Percentiles rank a stretch among this genome's conserved stretches.
Evolutionary conservation across 305 asterid genomes (phyloP).

Genomic region (Petunia hybrid): DNA sequence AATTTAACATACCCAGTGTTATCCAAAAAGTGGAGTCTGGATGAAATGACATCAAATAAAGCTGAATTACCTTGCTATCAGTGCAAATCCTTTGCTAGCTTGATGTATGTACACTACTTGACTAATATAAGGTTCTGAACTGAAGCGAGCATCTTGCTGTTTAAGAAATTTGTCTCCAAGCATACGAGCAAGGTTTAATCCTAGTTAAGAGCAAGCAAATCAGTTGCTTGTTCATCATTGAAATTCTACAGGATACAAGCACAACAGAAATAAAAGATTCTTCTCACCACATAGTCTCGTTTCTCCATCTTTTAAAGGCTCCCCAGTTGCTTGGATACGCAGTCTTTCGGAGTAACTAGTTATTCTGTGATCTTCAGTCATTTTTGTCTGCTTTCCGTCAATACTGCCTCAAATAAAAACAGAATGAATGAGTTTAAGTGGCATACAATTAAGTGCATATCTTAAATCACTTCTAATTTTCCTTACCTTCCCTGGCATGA

Average conservation of each 20-base stretch:
- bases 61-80: conserved; percentile 78
- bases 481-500: background rate
- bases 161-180: conserved; percentile 97
- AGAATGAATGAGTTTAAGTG: conserved; percentile 16
- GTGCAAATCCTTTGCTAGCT: conserved; percentile 67
- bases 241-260: conserved; percentile 30
- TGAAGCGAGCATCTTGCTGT: conserved; percentile 90
- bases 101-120: conserved; percentile 59
- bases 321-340: conserved; percentile 79
- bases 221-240: conserved; percentile 34
- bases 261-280: conserved; percentile 22
- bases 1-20: too few species aligned
- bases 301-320: conserved; percentile 92
- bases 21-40: background rate
- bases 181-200: conserved; percentile 96
- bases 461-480: background rate
- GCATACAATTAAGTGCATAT: background rate
- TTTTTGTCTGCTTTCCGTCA: conserved; percentile 83
- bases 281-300: conserved; percentile 86
- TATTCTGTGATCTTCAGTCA: conserved; percentile 97
- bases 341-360: conserved; percentile 78
- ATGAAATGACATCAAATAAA: background rate
- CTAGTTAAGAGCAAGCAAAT: conserved; percentile 49
- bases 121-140: conserved; percentile 93
- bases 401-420: conserved; percentile 56